phyloP scores from a whole-genome alignment of 1,284 basidiomycete genomes.

The Puccinia horiana region DNA sequence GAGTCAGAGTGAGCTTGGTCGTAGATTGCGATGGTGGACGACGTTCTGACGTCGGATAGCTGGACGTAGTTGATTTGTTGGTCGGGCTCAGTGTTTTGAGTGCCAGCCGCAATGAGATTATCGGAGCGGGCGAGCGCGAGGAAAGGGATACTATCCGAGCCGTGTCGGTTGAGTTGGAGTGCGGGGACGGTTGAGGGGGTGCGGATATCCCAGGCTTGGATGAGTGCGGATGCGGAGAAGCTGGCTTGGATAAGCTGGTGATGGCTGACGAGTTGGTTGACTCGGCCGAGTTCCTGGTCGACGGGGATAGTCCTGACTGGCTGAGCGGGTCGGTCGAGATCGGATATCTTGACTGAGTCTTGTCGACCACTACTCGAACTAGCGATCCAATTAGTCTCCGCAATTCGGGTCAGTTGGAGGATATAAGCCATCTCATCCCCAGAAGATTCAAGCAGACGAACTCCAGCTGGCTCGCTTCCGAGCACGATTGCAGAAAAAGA shows the following conservation, averaged over 20 bases:
- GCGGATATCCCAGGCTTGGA: not conserved
- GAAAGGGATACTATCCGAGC: not conserved
- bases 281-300: not conserved
- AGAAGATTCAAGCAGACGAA: not conserved
- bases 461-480: too few species aligned
- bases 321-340: not conserved
- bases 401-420: not conserved
- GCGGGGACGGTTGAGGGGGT: not conserved
- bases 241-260: not conserved
- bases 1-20: slow-evolving; percentile 63
- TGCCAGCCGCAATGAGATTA: not conserved
- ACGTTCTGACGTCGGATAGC: slow-evolving; percentile 3
- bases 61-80: not conserved
- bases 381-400: not conserved
- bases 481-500: too few species aligned
- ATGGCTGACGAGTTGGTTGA: not conserved
- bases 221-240: not conserved
- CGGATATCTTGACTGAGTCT: not conserved
- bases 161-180: not conserved
- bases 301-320: not conserved
- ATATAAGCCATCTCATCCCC: not conserved
- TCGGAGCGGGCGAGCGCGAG: not conserved
- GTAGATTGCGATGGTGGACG: slow-evolving; percentile 58
- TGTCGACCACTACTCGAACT: not conserved
- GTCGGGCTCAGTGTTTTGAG: not conserved